Base-by-base conservation (phyloP, 176 grass and related monocot genomes). In the Ampelocalamus luodianensis region DNA sequence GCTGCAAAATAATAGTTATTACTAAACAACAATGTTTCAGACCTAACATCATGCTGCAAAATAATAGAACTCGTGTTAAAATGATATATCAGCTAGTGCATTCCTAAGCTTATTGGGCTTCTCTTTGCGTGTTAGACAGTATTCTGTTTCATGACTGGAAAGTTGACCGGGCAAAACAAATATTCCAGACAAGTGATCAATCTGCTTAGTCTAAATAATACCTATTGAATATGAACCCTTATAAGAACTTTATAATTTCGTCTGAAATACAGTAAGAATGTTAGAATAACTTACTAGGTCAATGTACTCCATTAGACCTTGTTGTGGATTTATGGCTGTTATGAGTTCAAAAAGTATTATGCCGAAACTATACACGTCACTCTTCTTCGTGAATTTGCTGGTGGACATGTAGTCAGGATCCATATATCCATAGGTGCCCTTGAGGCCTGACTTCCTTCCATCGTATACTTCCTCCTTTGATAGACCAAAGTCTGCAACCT, bases 351-450 rank as follows among this genome's bases (percentile, higher is more conserved):
- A 96, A 81, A 99, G 71, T 76, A 99, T 94, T 66, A 96, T 96
- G 62, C 96, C 96, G 27, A 99, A 99, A 71, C 92, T 96, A 80
- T 96, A 96, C 38, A 99, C 78, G 5, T 99, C 91, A 32, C 96
- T 99, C 88, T 99, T 99, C 87, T 96, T 99, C 66, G 96, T 99
- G 71, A 96, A 88, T 60, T 99, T 92, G 81, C 88, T 92, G 71
- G 96, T 96, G 40, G 91, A 92, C 88, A 96, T 94, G 70, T 96
- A 99, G 80, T 96, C 96, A 60, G 96, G 96, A 84, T 99, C 96
- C 93, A 99, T 99, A 80, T 99, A 99, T 75, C 96, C 93, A 65
- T 94, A 99, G 49, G 96, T 99, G 54, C 93, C 96, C 90, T 99
- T 99, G 24, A 99, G 87, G 9, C 91, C 90, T 16, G 96, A 99